These are phyloP conservation scores for Leucocoprinus leucothites DNA, from an alignment of 768 basidiomycete genomes.

Conservation along the genomic window DNA sequence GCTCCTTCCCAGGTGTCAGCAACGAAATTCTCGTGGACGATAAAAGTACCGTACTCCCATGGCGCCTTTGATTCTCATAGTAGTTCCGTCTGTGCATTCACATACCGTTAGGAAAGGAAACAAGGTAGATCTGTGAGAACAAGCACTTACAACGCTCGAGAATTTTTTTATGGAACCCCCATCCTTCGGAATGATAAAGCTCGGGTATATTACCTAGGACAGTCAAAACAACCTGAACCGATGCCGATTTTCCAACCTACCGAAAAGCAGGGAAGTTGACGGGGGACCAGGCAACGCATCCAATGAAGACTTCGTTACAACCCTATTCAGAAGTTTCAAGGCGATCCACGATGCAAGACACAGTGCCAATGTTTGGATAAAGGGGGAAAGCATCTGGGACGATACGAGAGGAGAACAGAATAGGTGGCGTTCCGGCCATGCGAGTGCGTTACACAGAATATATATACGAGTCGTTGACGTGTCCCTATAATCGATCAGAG, in stretches of 20 bases:
- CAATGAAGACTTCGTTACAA: slow-evolving; percentile 17
- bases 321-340: slow-evolving; percentile 14
- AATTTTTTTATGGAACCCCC: slow-evolving; percentile 35
- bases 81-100: slow-evolving; percentile 25
- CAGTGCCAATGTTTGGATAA: not conserved
- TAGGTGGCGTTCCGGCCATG: too few relatives aligned
- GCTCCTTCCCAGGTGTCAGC: slow-evolving; percentile 17
- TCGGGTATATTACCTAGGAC: slow-evolving; percentile 31
- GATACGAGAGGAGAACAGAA: not conserved
- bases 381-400: not conserved
- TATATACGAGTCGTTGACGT: slow-evolving; percentile 2
- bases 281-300: slow-evolving; percentile 38
- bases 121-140: not conserved
- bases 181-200: slow-evolving; percentile 29
- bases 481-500: slow-evolving; percentile 1
- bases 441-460: not conserved
- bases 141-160: slow-evolving; percentile 26
- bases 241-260: slow-evolving; percentile 16
- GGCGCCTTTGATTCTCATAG: slow-evolving; percentile 29
- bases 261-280: slow-evolving; percentile 28
- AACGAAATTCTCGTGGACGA: not conserved
- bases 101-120: not conserved
- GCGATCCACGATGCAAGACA: slow-evolving; percentile 5
- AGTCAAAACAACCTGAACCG: not conserved
- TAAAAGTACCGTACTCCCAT: slow-evolving; percentile 28